Evolutionary conservation across 1,284 basidiomycete genomes (phyloP).

Genomic region (Papiliotrema laurentii): DNA sequence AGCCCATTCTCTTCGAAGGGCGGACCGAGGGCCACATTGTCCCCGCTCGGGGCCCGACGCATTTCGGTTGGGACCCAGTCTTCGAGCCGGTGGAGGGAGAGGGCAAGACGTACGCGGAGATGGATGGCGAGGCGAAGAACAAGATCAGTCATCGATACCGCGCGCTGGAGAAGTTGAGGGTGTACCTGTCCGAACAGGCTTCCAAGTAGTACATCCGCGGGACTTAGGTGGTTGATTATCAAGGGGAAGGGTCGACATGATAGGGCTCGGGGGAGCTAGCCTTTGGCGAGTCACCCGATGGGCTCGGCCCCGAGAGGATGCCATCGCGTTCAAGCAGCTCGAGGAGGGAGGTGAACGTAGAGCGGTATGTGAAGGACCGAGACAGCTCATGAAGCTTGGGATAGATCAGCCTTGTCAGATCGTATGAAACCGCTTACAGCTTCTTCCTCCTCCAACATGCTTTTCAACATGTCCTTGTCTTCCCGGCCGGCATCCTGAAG

Average conservation of each 20-base stretch:
- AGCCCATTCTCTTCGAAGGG: slow-evolving; percentile 80
- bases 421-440: too few relatives aligned
- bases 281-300: too few relatives aligned
- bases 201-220: too few relatives aligned
- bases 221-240: too few relatives aligned
- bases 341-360: neutral
- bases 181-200: slow-evolving; percentile 54
- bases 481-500: slow-evolving; percentile 13
- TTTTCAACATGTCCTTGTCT: slow-evolving; percentile 10
- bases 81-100: slow-evolving; percentile 65
- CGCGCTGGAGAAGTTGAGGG: slow-evolving; percentile 75
- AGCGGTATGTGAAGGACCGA: slow-evolving; percentile 4
- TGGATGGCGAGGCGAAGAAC: slow-evolving; percentile 80
- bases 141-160: slow-evolving; percentile 82
- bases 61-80: slow-evolving; percentile 89
- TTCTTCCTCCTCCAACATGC: slow-evolving; percentile 14
- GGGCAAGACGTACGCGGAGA: slow-evolving; percentile 75
- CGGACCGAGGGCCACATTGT: slow-evolving; percentile 84
- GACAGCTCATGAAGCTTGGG: slow-evolving; percentile 4
- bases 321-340: slow-evolving; percentile 6
- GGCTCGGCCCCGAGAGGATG: too few relatives aligned
- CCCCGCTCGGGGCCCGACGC: slow-evolving; percentile 67
- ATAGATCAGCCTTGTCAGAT: too few relatives aligned
- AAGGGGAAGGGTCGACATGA: too few relatives aligned
- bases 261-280: too few relatives aligned